These are phyloP conservation scores for Phytophthora ramorum DNA, from an alignment of 352 stramenopile genomes.

Conservation along the genomic window DNA sequence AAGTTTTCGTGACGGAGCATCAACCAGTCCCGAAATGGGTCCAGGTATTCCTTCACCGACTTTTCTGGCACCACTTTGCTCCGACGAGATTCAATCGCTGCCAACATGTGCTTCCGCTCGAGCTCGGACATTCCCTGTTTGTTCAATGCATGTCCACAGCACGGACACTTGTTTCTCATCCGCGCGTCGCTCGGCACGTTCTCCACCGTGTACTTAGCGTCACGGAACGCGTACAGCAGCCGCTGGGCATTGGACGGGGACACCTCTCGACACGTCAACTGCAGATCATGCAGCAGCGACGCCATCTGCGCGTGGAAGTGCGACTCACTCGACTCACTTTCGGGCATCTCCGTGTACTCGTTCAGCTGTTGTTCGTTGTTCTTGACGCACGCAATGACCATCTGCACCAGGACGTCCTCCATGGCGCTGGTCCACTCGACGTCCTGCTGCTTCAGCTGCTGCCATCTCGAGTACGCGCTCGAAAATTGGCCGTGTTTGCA, in stretches of 20 bases:
- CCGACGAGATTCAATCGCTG: slow-evolving; percentile 63
- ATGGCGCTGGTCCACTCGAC: slow-evolving; percentile 81
- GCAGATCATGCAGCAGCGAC: slow-evolving; percentile 62
- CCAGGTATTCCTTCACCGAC: slow-evolving; percentile 63
- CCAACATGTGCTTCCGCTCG: slow-evolving; percentile 57
- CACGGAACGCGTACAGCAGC: slow-evolving; percentile 51
- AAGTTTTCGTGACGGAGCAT: slow-evolving; percentile 44
- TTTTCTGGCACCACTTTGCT: slow-evolving; percentile 46
- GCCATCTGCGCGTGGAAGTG: slow-evolving; percentile 65
- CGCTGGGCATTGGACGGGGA: slow-evolving; percentile 51
- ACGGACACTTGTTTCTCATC: slow-evolving; percentile 47
- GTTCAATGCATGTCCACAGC: slow-evolving; percentile 46
- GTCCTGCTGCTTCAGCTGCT: slow-evolving; percentile 56
- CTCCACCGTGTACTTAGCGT: slow-evolving; percentile 41
- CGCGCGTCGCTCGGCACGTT: slow-evolving; percentile 48
- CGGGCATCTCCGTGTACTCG: slow-evolving; percentile 13
- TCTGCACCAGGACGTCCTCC: slow-evolving; percentile 74
- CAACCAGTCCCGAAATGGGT: slow-evolving; percentile 76
- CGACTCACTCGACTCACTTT: slow-evolving; percentile 8
- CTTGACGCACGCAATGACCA: slow-evolving; percentile 62
- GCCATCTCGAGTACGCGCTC: slow-evolving; percentile 57
- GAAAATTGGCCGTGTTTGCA: slow-evolving; percentile 50
- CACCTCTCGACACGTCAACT: slow-evolving; percentile 63
- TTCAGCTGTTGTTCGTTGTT: slow-evolving; percentile 26
- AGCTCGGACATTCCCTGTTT: slow-evolving; percentile 51